These are phyloP conservation scores for Labyrinthula sp. DNA, from an alignment of 352 stramenopile genomes.

Conservation along the genomic window DNA sequence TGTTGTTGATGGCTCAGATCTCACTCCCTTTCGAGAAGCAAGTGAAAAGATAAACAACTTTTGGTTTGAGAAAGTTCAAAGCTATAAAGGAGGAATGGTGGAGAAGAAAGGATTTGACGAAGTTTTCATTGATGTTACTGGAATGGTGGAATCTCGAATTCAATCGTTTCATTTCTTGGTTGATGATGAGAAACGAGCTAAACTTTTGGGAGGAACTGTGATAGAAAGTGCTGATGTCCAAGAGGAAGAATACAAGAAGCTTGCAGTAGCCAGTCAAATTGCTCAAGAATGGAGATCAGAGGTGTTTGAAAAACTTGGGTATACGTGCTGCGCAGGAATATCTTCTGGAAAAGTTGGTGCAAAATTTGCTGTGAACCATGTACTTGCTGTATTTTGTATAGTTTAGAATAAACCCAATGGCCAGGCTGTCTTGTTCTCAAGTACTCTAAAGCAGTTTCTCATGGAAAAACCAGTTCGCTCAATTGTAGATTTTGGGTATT, in stretches of 20 bases:
- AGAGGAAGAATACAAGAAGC: background rate
- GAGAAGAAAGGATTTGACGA: slow-evolving; percentile 35
- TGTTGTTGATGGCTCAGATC: slow-evolving; percentile 33
- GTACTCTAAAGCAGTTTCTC: no score
- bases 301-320: slow-evolving; percentile 23
- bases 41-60: slow-evolving; percentile 13
- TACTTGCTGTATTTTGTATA: no score
- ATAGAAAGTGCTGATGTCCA: background rate
- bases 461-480: no score
- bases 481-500: no score
- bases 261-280: slow-evolving; percentile 4
- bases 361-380: slow-evolving; percentile 35
- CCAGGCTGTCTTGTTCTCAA: no score
- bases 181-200: background rate
- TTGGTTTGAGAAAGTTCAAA: background rate
- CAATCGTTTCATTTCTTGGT: background rate
- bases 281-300: slow-evolving; percentile 8
- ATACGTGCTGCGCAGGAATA: slow-evolving; percentile 32
- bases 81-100: slow-evolving; percentile 1
- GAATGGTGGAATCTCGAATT: slow-evolving; percentile 9
- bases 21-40: slow-evolving; percentile 32
- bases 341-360: slow-evolving; percentile 29
- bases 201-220: background rate
- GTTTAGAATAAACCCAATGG: no score
- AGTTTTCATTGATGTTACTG: slow-evolving; percentile 32